A percentile compares a stretch with the other conserved stretches of the same genome.
phyloP scores from a whole-genome alignment of 495 filamentous ascomycete genomes.

The Aspergillus conjunctus region DNA sequence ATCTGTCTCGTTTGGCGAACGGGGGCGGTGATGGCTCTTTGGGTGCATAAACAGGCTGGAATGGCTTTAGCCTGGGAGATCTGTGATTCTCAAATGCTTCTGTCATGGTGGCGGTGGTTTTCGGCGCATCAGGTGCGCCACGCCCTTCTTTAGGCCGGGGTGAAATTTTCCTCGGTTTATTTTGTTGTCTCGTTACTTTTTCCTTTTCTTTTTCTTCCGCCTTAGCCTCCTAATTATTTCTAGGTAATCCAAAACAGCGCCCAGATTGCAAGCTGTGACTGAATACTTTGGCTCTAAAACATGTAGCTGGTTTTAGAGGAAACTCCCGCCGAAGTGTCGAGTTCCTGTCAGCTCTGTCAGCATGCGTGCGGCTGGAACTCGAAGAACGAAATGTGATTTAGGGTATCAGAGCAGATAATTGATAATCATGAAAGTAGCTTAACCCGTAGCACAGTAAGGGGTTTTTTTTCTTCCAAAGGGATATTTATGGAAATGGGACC shows the following conservation, averaged over 20 bases:
- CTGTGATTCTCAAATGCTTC: constrained; percentile 52
- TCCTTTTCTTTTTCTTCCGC: constrained; percentile 11
- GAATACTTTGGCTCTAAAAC: not conserved
- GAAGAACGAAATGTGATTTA: too few relatives aligned
- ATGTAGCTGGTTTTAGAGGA: not conserved
- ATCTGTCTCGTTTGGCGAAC: constrained; percentile 23
- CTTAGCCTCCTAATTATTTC: constrained; percentile 1
- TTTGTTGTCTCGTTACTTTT: constrained; percentile 1
- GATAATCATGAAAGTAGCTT: too few relatives aligned
- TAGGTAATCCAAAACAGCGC: constrained; percentile 15
- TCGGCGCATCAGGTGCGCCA: constrained; percentile 40
- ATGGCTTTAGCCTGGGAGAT: constrained; percentile 34
- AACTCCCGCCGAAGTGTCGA: not conserved
- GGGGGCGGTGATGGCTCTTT: constrained; percentile 33
- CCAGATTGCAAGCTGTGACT: constrained; percentile 5
- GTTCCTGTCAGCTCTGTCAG: not conserved
- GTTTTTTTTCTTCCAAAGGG: too few relatives aligned
- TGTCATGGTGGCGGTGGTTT: constrained; percentile 42
- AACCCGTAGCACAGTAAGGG: too few relatives aligned
- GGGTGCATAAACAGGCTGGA: constrained; percentile 27
- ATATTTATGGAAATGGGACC: too few relatives aligned
- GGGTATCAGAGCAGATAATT: too few relatives aligned
- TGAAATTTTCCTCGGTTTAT: constrained; percentile 6
- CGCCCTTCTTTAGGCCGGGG: constrained; percentile 9
- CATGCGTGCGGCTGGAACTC: too few relatives aligned